phyloP scores from a whole-genome alignment of 2,329 filamentous ascomycete genomes.

The Diaporthe vexans region DNA sequence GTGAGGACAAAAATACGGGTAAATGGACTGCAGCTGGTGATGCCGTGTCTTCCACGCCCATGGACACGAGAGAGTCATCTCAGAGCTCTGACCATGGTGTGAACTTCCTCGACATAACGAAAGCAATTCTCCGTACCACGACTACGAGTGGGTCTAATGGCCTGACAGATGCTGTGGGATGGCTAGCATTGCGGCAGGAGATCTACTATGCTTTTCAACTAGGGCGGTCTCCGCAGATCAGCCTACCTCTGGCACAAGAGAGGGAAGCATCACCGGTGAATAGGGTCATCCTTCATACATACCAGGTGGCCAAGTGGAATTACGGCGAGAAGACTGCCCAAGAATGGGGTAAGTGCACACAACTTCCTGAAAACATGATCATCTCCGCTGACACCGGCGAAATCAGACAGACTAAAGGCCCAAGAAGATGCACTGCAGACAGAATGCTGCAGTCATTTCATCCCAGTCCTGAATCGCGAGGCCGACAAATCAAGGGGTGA shows the following conservation, averaged over 20 bases:
- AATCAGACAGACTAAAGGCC: constrained; percentile 3
- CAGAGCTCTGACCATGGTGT: constrained; percentile 16
- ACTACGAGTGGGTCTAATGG: constrained; percentile 8
- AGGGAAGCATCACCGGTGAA: neutral
- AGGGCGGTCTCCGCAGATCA: neutral
- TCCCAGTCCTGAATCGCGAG: neutral
- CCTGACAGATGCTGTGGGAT: neutral
- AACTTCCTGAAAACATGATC: neutral
- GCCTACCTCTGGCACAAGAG: neutral
- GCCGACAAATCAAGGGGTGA: constrained; percentile 13
- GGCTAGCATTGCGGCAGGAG: constrained; percentile 2
- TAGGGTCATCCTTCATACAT: constrained; percentile 7
- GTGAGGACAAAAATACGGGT: neutral
- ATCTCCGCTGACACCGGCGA: neutral
- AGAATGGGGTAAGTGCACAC: constrained; percentile 17
- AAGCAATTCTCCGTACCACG: constrained; percentile 23
- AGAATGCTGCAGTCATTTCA: constrained; percentile 12
- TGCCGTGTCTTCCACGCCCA: neutral
- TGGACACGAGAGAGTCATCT: neutral
- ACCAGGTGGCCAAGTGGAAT: constrained; percentile 22
- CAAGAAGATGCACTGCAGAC: constrained; percentile 3
- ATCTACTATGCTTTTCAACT: constrained; percentile 10
- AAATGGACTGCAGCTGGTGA: neutral
- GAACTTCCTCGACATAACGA: constrained; percentile 14
- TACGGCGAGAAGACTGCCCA: constrained; percentile 5